These are phyloP conservation scores for Hygrocybe punicea DNA, from an alignment of 768 basidiomycete species.

Conservation along the genomic window DNA sequence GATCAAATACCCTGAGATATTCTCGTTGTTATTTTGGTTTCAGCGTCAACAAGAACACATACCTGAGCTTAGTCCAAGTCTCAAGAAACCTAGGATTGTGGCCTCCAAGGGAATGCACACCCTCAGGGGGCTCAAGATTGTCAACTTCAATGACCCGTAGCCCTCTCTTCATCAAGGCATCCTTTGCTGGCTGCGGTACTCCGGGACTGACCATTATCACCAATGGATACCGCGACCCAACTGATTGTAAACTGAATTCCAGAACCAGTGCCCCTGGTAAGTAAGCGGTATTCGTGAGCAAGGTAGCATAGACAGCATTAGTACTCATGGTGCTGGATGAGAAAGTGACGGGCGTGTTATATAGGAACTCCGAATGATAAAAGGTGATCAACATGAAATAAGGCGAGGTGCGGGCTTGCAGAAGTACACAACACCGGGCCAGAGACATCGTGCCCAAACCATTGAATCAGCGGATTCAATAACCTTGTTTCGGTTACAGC, in stretches of 20 bases:
- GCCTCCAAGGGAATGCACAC: conserved; percentile 39
- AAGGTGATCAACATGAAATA: too few species aligned
- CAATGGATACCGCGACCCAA: conserved; percentile 67
- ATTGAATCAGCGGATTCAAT: neutral
- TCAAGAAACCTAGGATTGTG: conserved; percentile 58
- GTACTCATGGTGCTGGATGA: conserved; percentile 34
- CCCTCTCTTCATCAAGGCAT: conserved; percentile 49
- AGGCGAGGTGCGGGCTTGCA: too few species aligned
- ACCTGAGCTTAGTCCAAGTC: conserved; percentile 71
- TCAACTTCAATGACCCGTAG: conserved; percentile 60
- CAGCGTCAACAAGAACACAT: conserved; percentile 9
- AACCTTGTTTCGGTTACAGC: neutral
- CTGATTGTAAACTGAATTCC: conserved; percentile 50
- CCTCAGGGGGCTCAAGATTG: conserved; percentile 49
- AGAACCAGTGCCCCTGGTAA: conserved; percentile 62
- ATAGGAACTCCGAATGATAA: too few species aligned
- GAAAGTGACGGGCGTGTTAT: too few species aligned
- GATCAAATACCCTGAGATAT: conserved; percentile 51
- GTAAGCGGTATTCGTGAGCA: conserved; percentile 73
- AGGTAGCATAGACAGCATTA: conserved; percentile 66
- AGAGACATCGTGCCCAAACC: too few species aligned
- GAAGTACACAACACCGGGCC: too few species aligned
- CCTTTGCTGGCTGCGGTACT: conserved; percentile 49
- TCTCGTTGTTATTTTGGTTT: neutral
- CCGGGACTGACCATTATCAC: conserved; percentile 70